A percentile compares a stretch with the other conserved stretches of the same genome.
Conservation (phyloP, 2,329 filamentous ascomycete species). For the Trichoderma sp. region DNA sequence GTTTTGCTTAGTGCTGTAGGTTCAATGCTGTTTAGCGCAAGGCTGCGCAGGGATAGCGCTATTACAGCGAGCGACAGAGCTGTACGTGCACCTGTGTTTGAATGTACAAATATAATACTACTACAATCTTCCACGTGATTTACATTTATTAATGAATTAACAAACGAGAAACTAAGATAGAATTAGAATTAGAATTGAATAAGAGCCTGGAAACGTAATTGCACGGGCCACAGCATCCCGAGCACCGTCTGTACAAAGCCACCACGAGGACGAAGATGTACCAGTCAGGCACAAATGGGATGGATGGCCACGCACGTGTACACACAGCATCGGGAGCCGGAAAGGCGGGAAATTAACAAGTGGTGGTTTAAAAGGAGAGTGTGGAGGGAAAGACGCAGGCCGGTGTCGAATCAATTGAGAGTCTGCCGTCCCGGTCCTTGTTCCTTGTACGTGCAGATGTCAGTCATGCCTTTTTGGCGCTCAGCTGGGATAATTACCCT, state of each 20-base stretch:
- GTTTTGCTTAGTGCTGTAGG: not conserved
- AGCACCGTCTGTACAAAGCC: not conserved
- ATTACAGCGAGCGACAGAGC: not conserved
- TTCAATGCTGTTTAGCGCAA: not conserved
- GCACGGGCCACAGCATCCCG: not conserved
- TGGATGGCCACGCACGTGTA: not conserved
- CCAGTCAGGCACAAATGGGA: no score
- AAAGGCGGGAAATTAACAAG: conserved; percentile 4
- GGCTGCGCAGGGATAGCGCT: not conserved
- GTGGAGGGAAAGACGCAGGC: conserved; percentile 19
- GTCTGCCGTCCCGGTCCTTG: not conserved
- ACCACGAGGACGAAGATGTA: not conserved
- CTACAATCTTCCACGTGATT: not conserved
- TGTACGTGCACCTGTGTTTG: not conserved
- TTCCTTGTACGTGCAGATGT: not conserved
- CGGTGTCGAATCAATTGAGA: not conserved
- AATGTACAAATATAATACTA: not conserved
- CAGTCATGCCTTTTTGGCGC: not conserved
- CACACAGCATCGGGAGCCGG: not conserved
- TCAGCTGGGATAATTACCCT: not conserved
- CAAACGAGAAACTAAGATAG: no score
- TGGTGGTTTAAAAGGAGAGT: conserved; percentile 9
- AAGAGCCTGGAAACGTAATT: not conserved
- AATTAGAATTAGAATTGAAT: not conserved
- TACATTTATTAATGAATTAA: not conserved